Evolutionary conservation across 108 stramenopile genomes (phyloP), one percentile per base, ranked within the genome.

Genomic region (Mayamaea pseudoterrestris): DNA sequence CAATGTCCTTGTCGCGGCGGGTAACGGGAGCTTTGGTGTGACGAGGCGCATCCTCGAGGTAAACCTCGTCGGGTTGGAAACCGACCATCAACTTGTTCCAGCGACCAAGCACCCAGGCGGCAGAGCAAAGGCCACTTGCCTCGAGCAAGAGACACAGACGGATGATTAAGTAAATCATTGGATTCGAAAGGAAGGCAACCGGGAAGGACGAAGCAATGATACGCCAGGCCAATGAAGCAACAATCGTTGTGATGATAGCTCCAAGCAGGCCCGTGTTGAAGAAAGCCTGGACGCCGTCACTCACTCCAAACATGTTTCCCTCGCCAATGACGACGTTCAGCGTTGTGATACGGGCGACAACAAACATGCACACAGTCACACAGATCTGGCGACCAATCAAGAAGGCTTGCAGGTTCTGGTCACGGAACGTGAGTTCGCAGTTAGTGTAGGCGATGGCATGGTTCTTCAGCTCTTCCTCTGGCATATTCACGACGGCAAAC

Each of bases 221-320:
- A 47, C 74, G 73, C 80, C 80, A 83, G 18, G 61, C 44, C 44
- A 75, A 61, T 44, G 69, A 71, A 24, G 66, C 80, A 23, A 78
- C 41, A 61, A 78, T 73, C 37, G 80, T 83, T 46, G 74, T 83
- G 47, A 77, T 66, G 49, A 83, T 30, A 25, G 80, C 76, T 25
- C 73, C 76, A 34, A 72, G 60, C 37, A 83, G 55, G 8, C 80
- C 80, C 36, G 68, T 62, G 46, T 78, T 75, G 63, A 83, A 58
- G 46, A 83, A 75, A 23, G 24, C 21, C 47, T 83, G 76, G 45
- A 76, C 43, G 22, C 41, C 39, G 34, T 73, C 68, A 31, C 62
- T 65, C 6, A 76, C 76, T 18, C 69, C 80, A 35, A 74, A 80
- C 14, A 81, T 56, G 17, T 50, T 72, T 2, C 23, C 25, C 31